A percentile compares a stretch with the other conserved stretches of the same genome.
phyloP scores from a whole-genome alignment of 2,329 filamentous ascomycete species.

The Elsinoe perseae region DNA sequence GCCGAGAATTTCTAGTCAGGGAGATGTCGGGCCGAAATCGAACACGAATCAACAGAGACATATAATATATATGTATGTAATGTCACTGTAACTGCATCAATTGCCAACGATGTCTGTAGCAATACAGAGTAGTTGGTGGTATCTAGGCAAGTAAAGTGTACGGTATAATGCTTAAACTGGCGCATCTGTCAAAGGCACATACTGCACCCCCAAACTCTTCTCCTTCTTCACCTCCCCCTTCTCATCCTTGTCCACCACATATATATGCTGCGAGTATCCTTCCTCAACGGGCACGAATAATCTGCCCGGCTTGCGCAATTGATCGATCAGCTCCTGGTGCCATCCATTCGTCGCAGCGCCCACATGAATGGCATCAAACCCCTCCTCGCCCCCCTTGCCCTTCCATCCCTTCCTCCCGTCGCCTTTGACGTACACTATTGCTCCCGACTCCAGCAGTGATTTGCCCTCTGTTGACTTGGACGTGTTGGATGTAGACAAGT shows the following conservation, averaged over 20 bases:
- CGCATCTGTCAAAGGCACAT: slow-evolving; percentile 69
- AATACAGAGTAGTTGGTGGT: too few relatives aligned
- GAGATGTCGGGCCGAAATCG: neutral
- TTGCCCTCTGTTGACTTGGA: slow-evolving; percentile 38
- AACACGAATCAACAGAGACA: neutral
- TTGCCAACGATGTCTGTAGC: neutral
- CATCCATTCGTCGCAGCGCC: slow-evolving; percentile 73
- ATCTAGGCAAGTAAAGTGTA: too few relatives aligned
- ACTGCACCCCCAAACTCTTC: slow-evolving; percentile 62
- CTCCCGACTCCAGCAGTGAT: slow-evolving; percentile 54
- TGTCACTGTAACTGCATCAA: neutral
- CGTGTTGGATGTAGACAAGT: slow-evolving; percentile 36
- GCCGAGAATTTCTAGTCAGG: neutral
- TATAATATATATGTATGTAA: neutral
- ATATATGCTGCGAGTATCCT: slow-evolving; percentile 55
- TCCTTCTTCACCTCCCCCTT: slow-evolving; percentile 54
- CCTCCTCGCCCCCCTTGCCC: slow-evolving; percentile 40
- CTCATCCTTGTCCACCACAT: slow-evolving; percentile 63
- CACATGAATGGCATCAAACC: slow-evolving; percentile 93
- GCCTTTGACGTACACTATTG: slow-evolving; percentile 62
- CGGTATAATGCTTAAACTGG: slow-evolving; percentile 30
- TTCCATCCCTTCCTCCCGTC: slow-evolving; percentile 50
- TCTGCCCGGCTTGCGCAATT: slow-evolving; percentile 70
- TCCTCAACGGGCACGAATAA: slow-evolving; percentile 70
- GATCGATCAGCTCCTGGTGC: slow-evolving; percentile 64